Evolutionary conservation across 768 basidiomycete species (phyloP).

Genomic region (Termitomyces sp.): DNA sequence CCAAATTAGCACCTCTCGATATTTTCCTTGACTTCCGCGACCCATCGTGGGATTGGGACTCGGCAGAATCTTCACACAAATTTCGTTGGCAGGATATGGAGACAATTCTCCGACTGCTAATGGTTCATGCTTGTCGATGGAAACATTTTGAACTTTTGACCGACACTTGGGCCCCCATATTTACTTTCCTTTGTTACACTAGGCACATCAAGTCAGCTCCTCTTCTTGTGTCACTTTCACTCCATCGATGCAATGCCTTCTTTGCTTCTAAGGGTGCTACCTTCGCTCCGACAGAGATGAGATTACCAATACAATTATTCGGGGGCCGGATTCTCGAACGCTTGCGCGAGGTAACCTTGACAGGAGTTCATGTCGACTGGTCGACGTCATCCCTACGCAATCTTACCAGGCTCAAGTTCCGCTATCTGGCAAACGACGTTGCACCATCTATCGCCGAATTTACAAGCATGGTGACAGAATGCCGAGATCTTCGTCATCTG

Average conservation of each 20-base stretch:
- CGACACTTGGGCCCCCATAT: constrained; percentile 58
- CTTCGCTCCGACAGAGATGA: constrained; percentile 39
- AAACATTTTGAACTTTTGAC: constrained; percentile 42
- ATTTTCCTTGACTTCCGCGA: constrained; percentile 57
- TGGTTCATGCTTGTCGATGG: constrained; percentile 44
- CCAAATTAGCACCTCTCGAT: constrained; percentile 39
- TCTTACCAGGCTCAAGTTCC: constrained; percentile 45
- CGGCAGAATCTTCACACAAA: constrained; percentile 36
- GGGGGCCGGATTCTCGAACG: constrained; percentile 27
- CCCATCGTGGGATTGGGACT: constrained; percentile 49
- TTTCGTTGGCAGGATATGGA: constrained; percentile 42
- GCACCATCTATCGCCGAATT: constrained; percentile 48
- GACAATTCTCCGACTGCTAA: constrained; percentile 35
- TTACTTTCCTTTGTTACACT: constrained; percentile 41
- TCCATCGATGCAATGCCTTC: constrained; percentile 56
- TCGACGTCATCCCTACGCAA: constrained; percentile 29
- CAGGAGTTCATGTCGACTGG: constrained; percentile 60
- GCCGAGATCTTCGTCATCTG: constrained; percentile 35
- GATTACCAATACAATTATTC: constrained; percentile 38
- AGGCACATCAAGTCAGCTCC: constrained; percentile 26
- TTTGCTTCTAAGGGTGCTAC: constrained; percentile 37
- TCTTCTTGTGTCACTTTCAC: constrained; percentile 32
- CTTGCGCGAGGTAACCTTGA: constrained; percentile 39
- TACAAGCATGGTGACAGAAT: constrained; percentile 32
- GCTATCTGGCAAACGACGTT: constrained; percentile 53